Percentiles rank a stretch among this genome's conserved stretches.
Conservation (phyloP, 2,329 filamentous ascomycete species). For the Colletotrichum sansevieriae region DNA sequence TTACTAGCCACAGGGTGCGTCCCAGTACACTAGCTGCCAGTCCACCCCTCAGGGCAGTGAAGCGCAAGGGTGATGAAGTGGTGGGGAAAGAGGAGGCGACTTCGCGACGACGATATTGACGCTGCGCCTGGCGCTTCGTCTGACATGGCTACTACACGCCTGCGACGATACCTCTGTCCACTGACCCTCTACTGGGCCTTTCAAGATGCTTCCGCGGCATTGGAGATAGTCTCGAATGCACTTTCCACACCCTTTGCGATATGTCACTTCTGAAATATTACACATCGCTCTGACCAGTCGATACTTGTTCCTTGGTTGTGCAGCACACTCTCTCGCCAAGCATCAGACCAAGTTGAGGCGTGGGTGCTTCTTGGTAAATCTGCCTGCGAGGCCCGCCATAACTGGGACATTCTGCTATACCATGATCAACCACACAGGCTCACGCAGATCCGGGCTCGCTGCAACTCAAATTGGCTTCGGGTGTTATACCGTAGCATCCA, state of each 20-base stretch:
- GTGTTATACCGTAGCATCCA: slow-evolving; percentile 28
- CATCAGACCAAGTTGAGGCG: slow-evolving; percentile 16
- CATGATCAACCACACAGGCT: slow-evolving; percentile 17
- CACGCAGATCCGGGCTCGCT: slow-evolving; percentile 33
- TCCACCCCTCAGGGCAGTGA: slow-evolving; percentile 3
- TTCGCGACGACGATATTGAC: slow-evolving; percentile 32
- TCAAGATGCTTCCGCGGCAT: slow-evolving; percentile 41
- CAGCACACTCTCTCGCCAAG: slow-evolving; percentile 24
- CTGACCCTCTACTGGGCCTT: slow-evolving; percentile 12
- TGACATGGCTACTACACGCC: slow-evolving; percentile 26
- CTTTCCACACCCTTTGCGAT: slow-evolving; percentile 22
- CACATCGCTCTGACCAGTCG: slow-evolving; percentile 10
- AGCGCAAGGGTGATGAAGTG: slow-evolving; percentile 8
- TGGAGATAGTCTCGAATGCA: slow-evolving; percentile 7
- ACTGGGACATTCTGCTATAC: slow-evolving; percentile 26
- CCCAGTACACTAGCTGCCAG: slow-evolving; percentile 29
- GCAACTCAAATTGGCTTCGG: slow-evolving; percentile 15
- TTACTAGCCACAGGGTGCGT: slow-evolving; percentile 19
- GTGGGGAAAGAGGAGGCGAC: slow-evolving; percentile 19
- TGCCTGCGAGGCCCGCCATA: slow-evolving; percentile 13
- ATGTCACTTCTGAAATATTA: slow-evolving; percentile 25
- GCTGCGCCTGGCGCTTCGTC: slow-evolving; percentile 35
- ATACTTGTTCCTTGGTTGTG: slow-evolving; percentile 17
- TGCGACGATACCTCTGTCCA: slow-evolving; percentile 19
- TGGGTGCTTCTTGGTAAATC: slow-evolving; percentile 9